Conservation (phyloP, 805 yeast species). For the Cyberlindnera samutprakarnensis region DNA sequence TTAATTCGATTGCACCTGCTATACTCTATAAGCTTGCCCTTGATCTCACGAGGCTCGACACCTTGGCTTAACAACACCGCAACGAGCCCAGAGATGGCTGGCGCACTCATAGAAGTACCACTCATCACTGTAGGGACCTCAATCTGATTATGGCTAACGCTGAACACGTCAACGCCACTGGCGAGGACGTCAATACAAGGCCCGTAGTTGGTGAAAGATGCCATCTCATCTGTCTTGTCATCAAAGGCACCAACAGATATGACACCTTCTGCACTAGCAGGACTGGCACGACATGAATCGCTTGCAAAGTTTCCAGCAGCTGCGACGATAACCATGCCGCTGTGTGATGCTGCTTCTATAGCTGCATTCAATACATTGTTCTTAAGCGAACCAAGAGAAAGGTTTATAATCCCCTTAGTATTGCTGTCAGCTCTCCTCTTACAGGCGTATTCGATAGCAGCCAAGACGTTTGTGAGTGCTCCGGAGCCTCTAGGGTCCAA, state of each 20-base stretch:
- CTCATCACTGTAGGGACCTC: conserved; percentile 32
- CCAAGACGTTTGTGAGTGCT: conserved; percentile 52
- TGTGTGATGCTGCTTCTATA: conserved; percentile 60
- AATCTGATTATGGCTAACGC: conserved; percentile 34
- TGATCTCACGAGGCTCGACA: conserved; percentile 33
- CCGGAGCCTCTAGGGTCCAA: conserved; percentile 66
- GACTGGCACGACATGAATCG: conserved; percentile 80
- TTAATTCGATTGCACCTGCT: conserved; percentile 28
- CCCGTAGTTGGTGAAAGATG: conserved; percentile 88
- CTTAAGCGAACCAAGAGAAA: conserved; percentile 72
- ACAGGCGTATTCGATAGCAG: conserved; percentile 62
- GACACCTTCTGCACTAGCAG: conserved; percentile 68
- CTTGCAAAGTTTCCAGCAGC: conserved; percentile 84
- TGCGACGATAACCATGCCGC: conserved; percentile 65
- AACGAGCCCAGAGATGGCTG: conserved; percentile 60
- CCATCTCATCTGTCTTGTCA: conserved; percentile 60
- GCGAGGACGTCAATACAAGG: conserved; percentile 84
- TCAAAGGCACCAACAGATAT: conserved; percentile 88
- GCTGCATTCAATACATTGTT: conserved; percentile 68
- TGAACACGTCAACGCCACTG: conserved; percentile 63
- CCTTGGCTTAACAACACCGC: conserved; percentile 52
- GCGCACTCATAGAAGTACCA: conserved; percentile 82
- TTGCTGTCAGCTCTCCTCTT: conserved; percentile 37
- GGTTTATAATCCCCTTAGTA: conserved; percentile 58
- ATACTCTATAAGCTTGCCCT: conserved; percentile 32